These are phyloP conservation scores for Ascochyta lentis DNA, from an alignment of 2,329 filamentous ascomycete genomes.

Conservation along the genomic window DNA sequence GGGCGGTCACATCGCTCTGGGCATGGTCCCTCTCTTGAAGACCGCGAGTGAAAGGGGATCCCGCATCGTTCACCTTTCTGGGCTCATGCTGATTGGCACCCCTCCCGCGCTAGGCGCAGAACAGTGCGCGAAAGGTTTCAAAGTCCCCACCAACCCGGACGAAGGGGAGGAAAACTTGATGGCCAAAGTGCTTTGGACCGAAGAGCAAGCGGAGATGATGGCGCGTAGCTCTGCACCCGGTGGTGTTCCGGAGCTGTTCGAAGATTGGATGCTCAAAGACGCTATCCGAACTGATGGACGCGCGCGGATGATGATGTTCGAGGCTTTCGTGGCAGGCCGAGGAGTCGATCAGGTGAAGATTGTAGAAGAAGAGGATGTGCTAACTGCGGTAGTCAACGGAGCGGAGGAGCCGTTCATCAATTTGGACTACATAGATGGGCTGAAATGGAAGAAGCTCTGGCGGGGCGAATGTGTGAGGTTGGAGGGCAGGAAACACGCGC, in stretches of 20 bases:
- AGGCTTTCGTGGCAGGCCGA: slow-evolving; percentile 20
- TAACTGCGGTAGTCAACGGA: slow-evolving; percentile 41
- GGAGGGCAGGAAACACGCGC: slow-evolving; percentile 36
- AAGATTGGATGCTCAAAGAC: slow-evolving; percentile 37
- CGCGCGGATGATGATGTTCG: slow-evolving; percentile 34
- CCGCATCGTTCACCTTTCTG: slow-evolving; percentile 21
- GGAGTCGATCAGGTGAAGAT: slow-evolving; percentile 7
- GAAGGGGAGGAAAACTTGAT: slow-evolving; percentile 9
- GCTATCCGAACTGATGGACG: slow-evolving; percentile 37
- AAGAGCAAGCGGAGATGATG: slow-evolving; percentile 27
- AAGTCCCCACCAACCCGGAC: slow-evolving; percentile 1
- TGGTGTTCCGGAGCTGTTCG: slow-evolving; percentile 19
- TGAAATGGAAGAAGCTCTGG: slow-evolving; percentile 39
- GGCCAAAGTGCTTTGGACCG: slow-evolving; percentile 23
- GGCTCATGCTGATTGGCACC: slow-evolving; percentile 40
- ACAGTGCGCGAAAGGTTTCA: slow-evolving; percentile 24
- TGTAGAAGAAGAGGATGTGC: slow-evolving; percentile 20
- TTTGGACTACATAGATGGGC: slow-evolving; percentile 39
- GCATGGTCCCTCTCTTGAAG: slow-evolving; percentile 33
- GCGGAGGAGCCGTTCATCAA: slow-evolving; percentile 39
- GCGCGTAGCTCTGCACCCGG: slow-evolving; percentile 21
- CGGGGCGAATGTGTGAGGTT: slow-evolving; percentile 34
- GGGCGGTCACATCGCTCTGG: slow-evolving; percentile 43
- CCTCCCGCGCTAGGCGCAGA: slow-evolving; percentile 33
- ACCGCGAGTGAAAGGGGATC: neutral